Conservation (phyloP, 371 early-diverging fungal genomes). For the Apophysomyces trapeziformis region DNA sequence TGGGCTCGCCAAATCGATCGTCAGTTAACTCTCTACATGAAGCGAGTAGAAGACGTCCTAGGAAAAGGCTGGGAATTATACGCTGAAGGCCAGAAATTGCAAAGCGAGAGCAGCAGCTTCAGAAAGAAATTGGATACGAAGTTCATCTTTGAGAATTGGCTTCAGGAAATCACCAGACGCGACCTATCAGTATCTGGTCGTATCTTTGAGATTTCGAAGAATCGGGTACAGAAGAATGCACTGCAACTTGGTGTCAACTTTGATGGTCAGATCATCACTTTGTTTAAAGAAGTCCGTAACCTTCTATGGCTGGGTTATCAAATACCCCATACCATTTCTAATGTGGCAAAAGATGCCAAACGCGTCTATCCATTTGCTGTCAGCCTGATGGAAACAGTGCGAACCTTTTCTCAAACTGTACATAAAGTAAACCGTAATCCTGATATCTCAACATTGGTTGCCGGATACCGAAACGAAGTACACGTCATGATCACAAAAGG, state of each 20-base stretch:
- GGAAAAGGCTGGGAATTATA: conserved; percentile 98
- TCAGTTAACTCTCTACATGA: conserved; percentile 95
- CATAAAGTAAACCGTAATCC: conserved; percentile 79
- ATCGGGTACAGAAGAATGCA: conserved; percentile 77
- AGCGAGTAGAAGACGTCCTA: conserved; percentile 96
- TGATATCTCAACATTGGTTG: conserved; percentile 81
- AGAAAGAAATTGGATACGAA: conserved; percentile 91
- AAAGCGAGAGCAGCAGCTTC: conserved; percentile 90
- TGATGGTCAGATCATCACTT: conserved; percentile 90
- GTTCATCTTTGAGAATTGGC: conserved; percentile 92
- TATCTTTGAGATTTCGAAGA: conserved; percentile 89
- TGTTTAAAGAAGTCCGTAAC: conserved; percentile 98
- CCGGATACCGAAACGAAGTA: conserved; percentile 90
- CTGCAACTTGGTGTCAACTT: conserved; percentile 93
- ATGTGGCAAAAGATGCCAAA: conserved; percentile 95
- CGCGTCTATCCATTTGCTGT: conserved; percentile 98
- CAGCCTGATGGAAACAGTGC: conserved; percentile 91
- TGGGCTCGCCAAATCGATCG: conserved; percentile 99
- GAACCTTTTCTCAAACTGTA: conserved; percentile 91
- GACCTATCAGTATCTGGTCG: conserved; percentile 90
- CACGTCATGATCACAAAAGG: conserved; percentile 91
- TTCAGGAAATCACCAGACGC: conserved; percentile 82
- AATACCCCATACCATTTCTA: conserved; percentile 92
- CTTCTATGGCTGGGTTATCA: conserved; percentile 91
- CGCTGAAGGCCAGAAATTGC: conserved; percentile 94